These are phyloP conservation scores for Sphaerostilbella broomeana DNA, from an alignment of 2,329 filamentous ascomycete genomes.

Conservation along the genomic window DNA sequence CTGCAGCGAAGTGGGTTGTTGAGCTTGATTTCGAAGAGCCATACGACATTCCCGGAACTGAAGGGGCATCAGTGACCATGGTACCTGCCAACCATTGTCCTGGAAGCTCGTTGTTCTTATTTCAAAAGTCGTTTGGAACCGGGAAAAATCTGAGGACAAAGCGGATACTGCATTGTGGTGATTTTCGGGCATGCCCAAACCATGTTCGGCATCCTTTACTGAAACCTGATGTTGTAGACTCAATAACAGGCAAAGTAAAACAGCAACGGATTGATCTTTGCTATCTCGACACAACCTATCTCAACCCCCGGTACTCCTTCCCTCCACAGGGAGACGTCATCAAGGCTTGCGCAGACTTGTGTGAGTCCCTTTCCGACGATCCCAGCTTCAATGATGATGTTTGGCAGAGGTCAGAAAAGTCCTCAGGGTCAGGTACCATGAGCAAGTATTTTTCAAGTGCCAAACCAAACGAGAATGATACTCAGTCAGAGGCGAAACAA, in stretches of 20 bases:
- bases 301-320: slow-evolving; percentile 93
- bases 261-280: slow-evolving; percentile 92
- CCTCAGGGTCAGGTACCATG: slow-evolving; percentile 37
- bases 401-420: slow-evolving; percentile 39
- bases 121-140: slow-evolving; percentile 67
- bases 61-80: slow-evolving; percentile 85
- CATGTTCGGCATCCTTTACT: slow-evolving; percentile 80
- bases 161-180: slow-evolving; percentile 87
- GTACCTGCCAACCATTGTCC: slow-evolving; percentile 95
- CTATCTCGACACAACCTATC: slow-evolving; percentile 94
- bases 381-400: slow-evolving; percentile 42
- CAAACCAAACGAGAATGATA: slow-evolving; percentile 24
- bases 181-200: slow-evolving; percentile 83
- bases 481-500: slow-evolving; percentile 22
- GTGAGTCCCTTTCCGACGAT: slow-evolving; percentile 66
- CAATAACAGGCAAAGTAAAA: slow-evolving; percentile 59
- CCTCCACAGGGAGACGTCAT: slow-evolving; percentile 86
- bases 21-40: slow-evolving; percentile 78
- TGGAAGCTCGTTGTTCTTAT: slow-evolving; percentile 87
- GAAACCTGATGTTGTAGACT: slow-evolving; percentile 65
- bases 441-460: slow-evolving; percentile 46
- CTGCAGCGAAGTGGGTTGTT: slow-evolving; percentile 79
- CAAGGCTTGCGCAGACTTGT: slow-evolving; percentile 78
- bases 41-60: slow-evolving; percentile 72
- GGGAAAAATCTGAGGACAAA: slow-evolving; percentile 57